Percentiles rank a stretch among this genome's conserved stretches.
Conservation (phyloP, 352 stramenopile genomes). For the Globisporangium radiosum region DNA sequence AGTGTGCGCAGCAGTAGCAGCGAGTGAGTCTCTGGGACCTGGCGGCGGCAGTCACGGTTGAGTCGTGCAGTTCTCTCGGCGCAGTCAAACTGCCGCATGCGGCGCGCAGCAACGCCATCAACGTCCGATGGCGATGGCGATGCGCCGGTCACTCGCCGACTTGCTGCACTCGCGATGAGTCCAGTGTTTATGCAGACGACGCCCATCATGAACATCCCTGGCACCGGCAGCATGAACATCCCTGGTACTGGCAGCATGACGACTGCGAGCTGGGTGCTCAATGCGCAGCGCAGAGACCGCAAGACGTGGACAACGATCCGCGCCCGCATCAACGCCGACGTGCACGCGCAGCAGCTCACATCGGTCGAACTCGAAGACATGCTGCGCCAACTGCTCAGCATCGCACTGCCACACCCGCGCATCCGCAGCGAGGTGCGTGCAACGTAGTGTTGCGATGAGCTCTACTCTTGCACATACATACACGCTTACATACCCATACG, state of each 20-base stretch:
- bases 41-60: too few relatives aligned
- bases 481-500: not conserved
- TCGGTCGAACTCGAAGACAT: slow-evolving; percentile 64
- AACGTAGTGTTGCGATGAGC: too few relatives aligned
- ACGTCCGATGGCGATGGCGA: too few relatives aligned
- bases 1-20: too few relatives aligned
- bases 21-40: too few relatives aligned
- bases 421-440: slow-evolving; percentile 48
- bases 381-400: slow-evolving; percentile 50
- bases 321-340: slow-evolving; percentile 54
- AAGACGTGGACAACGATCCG: slow-evolving; percentile 20
- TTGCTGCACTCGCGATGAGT: too few relatives aligned
- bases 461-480: not conserved
- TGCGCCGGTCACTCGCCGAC: too few relatives aligned
- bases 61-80: too few relatives aligned
- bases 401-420: slow-evolving; percentile 54
- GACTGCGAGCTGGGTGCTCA: slow-evolving; percentile 42
- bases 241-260: not conserved
- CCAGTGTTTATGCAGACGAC: too few relatives aligned
- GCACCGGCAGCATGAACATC: not conserved
- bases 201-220: too few relatives aligned
- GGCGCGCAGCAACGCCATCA: too few relatives aligned
- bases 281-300: slow-evolving; percentile 53
- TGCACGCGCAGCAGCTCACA: slow-evolving; percentile 45
- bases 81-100: too few relatives aligned